These are phyloP conservation scores for Bombardia bombarda DNA, from an alignment of 495 filamentous ascomycete species.

Conservation along the genomic window DNA sequence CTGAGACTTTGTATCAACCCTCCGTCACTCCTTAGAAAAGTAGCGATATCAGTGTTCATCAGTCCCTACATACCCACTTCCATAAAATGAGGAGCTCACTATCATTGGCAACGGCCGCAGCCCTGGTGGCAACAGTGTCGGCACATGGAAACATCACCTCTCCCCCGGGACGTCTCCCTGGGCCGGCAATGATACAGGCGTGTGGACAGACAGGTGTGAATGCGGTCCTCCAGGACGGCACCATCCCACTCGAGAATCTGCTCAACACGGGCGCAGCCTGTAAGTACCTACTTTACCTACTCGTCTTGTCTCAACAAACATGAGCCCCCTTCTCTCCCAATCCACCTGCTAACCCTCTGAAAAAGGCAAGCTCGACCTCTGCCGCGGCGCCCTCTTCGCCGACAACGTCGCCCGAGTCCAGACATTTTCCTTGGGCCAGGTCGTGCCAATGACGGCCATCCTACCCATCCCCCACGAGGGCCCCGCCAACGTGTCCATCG, in stretches of 20 bases:
- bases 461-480: slow-evolving; percentile 54
- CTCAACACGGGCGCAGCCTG: slow-evolving; percentile 1
- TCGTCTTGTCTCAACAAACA: no score
- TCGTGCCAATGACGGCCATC: slow-evolving; percentile 42
- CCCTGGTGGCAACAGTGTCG: slow-evolving; percentile 37
- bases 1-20: background rate
- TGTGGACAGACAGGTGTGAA: slow-evolving; percentile 54
- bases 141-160: slow-evolving; percentile 56
- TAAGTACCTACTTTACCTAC: no score
- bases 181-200: slow-evolving; percentile 46
- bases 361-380: slow-evolving; percentile 34
- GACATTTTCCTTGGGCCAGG: slow-evolving; percentile 49
- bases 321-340: background rate
- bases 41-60: no score
- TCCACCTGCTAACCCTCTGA: background rate
- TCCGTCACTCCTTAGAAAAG: no score
- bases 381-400: slow-evolving; percentile 60
- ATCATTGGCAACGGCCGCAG: slow-evolving; percentile 28
- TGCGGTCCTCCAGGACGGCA: slow-evolving; percentile 50
- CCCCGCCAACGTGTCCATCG: slow-evolving; percentile 59
- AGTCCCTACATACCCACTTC: no score
- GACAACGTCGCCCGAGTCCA: slow-evolving; percentile 59
- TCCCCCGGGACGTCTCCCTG: slow-evolving; percentile 52
- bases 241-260: slow-evolving; percentile 22
- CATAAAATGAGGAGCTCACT: slow-evolving; percentile 9